Percentiles rank a stretch among this genome's conserved stretches.
Evolutionary conservation across 257 asterid genomes (phyloP).

Genomic region (Solanum piurae): DNA sequence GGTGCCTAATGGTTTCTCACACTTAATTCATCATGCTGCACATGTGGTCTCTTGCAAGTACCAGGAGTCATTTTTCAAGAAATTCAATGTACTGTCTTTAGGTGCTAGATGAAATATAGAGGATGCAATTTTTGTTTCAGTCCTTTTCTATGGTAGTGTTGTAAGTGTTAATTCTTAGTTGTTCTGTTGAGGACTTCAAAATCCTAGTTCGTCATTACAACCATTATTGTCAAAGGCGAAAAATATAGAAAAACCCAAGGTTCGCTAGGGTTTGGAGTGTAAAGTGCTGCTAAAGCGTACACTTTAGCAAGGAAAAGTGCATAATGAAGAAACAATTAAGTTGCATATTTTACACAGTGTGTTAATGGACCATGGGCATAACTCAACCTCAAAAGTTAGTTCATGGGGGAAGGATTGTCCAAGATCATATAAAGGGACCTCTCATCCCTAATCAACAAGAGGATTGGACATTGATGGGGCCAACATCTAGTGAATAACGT

Average conservation of each 20-base stretch:
- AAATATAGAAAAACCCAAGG: not conserved
- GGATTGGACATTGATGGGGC: not conserved
- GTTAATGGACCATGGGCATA: not conserved
- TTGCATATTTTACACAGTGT: not conserved
- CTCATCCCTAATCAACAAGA: not conserved
- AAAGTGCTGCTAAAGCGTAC: not conserved
- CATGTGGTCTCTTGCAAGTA: not conserved
- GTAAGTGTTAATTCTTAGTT: not conserved
- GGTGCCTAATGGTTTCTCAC: not conserved
- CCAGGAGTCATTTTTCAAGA: not conserved
- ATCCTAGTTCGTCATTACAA: not conserved
- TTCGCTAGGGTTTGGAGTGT: not conserved
- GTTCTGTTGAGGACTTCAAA: not conserved
- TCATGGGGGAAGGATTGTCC: not conserved
- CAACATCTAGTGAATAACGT: not conserved
- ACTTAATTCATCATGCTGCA: not conserved
- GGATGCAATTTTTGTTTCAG: not conserved
- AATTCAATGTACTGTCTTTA: not conserved
- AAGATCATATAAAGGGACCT: not conserved
- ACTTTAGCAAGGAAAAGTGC: not conserved
- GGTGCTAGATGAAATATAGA: not conserved
- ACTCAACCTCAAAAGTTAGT: not conserved
- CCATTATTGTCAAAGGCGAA: not conserved
- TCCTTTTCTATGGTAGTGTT: not conserved
- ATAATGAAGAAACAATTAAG: not conserved